These are phyloP conservation scores for Cyclotella kingstonii DNA, from an alignment of 108 stramenopile genomes.

Conservation along the genomic window DNA sequence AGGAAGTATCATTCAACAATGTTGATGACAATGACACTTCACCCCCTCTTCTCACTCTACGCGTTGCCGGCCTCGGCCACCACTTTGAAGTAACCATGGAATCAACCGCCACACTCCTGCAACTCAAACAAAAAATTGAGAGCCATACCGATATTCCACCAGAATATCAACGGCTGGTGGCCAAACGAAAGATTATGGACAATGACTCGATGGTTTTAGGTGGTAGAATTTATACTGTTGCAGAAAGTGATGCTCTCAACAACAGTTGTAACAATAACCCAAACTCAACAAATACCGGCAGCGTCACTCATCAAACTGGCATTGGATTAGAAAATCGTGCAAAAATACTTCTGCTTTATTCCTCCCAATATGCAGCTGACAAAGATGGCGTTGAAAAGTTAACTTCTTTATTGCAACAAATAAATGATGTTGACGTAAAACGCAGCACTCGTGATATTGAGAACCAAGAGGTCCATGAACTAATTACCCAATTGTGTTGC, in stretches of 20 bases:
- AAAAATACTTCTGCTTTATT: constrained; percentile 55
- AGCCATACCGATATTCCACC: constrained; percentile 31
- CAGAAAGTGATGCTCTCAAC: neutral
- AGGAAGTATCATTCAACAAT: no score
- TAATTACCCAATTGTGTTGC: constrained; percentile 61
- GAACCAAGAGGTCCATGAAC: constrained; percentile 39
- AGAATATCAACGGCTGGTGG: constrained; percentile 52
- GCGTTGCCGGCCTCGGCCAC: constrained; percentile 55
- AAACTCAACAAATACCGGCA: neutral
- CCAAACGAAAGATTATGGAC: constrained; percentile 45
- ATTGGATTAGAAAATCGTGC: constrained; percentile 48
- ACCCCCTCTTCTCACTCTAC: constrained; percentile 27
- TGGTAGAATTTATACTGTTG: constrained; percentile 9
- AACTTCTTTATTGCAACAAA: constrained; percentile 28
- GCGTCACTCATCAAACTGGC: constrained; percentile 8
- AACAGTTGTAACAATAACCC: neutral
- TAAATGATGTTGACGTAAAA: constrained; percentile 45
- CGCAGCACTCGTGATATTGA: constrained; percentile 13
- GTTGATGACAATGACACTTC: no score
- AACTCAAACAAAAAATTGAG: constrained; percentile 45
- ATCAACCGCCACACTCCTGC: constrained; percentile 43
- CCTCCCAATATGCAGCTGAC: constrained; percentile 42
- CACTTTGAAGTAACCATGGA: constrained; percentile 35
- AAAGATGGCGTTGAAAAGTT: constrained; percentile 46
- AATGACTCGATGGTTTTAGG: constrained; percentile 36